Evolutionary conservation across 345 rosid genomes (phyloP).

Genomic region (Ailanthus altissimus): DNA sequence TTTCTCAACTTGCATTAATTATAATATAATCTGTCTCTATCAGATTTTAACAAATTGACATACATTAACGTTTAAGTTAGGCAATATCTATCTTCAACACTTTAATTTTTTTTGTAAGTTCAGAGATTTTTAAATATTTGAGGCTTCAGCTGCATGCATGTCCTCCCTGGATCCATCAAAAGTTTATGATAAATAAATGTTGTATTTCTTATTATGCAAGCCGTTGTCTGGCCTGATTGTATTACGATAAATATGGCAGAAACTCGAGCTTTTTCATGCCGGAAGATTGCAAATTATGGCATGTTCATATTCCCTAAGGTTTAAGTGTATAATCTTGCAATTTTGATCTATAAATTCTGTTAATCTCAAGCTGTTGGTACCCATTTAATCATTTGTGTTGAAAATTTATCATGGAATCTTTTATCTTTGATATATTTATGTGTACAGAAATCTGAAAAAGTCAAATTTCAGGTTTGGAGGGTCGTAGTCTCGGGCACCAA

Average conservation of each 20-base stretch:
- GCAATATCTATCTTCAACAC: neutral
- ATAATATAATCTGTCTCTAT: neutral
- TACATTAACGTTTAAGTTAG: neutral
- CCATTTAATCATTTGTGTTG: neutral
- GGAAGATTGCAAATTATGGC: neutral
- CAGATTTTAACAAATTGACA: neutral
- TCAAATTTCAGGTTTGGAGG: neutral
- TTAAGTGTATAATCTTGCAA: neutral
- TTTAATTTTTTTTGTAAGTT: neutral
- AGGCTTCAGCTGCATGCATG: neutral
- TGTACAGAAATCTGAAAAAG: neutral
- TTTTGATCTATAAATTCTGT: neutral
- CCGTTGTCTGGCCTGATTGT: conserved; percentile 1
- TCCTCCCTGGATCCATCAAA: neutral
- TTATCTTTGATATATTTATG: neutral
- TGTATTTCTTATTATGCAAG: neutral
- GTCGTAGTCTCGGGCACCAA: neutral
- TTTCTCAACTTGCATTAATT: conserved; percentile 1
- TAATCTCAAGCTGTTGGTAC: neutral
- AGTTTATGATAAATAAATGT: neutral
- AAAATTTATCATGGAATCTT: neutral
- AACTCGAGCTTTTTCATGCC: neutral
- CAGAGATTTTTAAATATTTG: too few relatives aligned
- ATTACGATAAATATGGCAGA: neutral
- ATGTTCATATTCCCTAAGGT: neutral